phyloP scores from a whole-genome alignment of 2,329 filamentous ascomycete species.

The Zymoseptoria passerinii region DNA sequence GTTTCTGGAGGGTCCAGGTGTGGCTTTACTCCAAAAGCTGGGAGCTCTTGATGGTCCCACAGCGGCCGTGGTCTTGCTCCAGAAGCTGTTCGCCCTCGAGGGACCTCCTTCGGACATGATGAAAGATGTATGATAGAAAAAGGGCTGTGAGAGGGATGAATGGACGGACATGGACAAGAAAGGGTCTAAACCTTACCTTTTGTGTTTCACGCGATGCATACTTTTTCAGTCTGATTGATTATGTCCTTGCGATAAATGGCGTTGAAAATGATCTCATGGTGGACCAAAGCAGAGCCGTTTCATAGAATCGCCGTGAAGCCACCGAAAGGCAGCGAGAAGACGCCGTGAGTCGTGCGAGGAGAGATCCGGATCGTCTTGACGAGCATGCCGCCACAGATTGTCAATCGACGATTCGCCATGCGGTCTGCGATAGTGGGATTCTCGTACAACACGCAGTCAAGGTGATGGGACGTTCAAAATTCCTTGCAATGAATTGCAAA shows the following conservation, averaged over 20 bases:
- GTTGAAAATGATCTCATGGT: slow-evolving; percentile 18
- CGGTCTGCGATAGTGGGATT: not conserved
- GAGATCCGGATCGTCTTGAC: not conserved
- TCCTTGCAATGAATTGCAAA: not conserved
- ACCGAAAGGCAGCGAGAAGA: slow-evolving; percentile 14
- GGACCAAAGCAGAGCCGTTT: slow-evolving; percentile 11
- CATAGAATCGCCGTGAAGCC: slow-evolving; percentile 14
- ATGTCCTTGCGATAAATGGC: slow-evolving; percentile 1
- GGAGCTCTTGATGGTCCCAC: slow-evolving; percentile 17
- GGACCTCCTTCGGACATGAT: slow-evolving; percentile 5
- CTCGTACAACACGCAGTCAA: not conserved
- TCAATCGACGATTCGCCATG: not conserved
- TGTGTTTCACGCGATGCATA: slow-evolving; percentile 7
- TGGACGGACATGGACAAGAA: not conserved
- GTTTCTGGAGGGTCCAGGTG: slow-evolving; percentile 1
- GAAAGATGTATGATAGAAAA: not conserved
- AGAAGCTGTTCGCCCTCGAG: slow-evolving; percentile 16
- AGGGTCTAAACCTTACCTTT: slow-evolving; percentile 13
- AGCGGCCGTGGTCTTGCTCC: slow-evolving; percentile 10
- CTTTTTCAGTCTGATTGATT: not conserved
- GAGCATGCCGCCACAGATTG: not conserved
- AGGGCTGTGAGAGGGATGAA: not conserved
- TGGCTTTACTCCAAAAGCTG: slow-evolving; percentile 15
- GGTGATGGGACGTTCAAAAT: not conserved
- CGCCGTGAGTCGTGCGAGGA: not conserved